phyloP scores from a whole-genome alignment of 1,284 basidiomycete species.

The Inonotus obliquus region DNA sequence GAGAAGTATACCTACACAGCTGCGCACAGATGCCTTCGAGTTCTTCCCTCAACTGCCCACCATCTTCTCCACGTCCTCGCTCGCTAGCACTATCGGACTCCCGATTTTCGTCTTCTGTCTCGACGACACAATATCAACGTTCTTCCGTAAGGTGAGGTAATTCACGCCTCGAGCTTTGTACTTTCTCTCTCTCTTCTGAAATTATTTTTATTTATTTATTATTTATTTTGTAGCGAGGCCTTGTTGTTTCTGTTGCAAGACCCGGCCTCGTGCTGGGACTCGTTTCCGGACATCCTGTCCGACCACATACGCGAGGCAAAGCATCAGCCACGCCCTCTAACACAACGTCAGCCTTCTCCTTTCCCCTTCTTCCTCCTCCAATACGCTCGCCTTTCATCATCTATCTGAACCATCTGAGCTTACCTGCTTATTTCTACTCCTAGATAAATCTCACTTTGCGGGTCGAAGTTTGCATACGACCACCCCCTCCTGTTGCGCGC shows the following conservation, averaged over 20 bases:
- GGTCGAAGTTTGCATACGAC: background rate
- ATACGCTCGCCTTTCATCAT: too few species aligned
- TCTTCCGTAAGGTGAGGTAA: too few species aligned
- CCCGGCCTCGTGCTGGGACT: constrained; percentile 16
- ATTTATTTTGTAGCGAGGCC: background rate
- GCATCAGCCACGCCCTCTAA: background rate
- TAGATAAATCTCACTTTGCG: background rate
- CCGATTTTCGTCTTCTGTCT: background rate
- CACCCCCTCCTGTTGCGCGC: background rate
- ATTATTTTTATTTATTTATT: background rate
- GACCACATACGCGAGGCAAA: constrained; percentile 11
- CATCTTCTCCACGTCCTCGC: background rate
- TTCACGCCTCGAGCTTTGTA: background rate
- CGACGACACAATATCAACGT: too few species aligned
- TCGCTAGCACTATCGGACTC: too few species aligned
- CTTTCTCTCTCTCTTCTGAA: background rate
- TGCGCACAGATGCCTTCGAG: background rate
- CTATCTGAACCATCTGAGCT: background rate
- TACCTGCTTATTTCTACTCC: background rate
- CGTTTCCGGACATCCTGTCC: constrained; percentile 10
- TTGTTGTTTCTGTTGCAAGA: background rate
- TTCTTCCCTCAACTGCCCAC: background rate
- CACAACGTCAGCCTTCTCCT: background rate
- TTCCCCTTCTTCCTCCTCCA: background rate
- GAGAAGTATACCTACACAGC: background rate